Evolutionary conservation across 176 grass and related monocot species (phyloP).

Genomic region (Carex kokanica): DNA sequence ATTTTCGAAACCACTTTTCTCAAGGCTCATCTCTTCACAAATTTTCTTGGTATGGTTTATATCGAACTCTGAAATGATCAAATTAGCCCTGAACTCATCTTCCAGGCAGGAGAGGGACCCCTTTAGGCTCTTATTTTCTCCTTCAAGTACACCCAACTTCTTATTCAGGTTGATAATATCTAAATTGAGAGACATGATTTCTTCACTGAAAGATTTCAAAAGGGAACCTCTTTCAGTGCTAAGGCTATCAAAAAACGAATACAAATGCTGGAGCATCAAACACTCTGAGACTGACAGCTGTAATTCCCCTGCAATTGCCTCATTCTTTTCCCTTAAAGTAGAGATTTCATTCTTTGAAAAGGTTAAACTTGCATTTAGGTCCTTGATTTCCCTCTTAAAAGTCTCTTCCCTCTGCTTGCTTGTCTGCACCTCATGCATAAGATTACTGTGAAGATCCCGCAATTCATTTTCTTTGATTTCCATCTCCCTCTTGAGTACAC

Average conservation of each 20-base stretch:
- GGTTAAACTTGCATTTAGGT: constrained; percentile 40
- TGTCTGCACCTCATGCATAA: constrained; percentile 44
- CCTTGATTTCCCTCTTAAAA: constrained; percentile 48
- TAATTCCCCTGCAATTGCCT: constrained; percentile 43
- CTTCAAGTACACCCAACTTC: constrained; percentile 36
- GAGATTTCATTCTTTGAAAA: constrained; percentile 46
- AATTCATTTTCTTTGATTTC: constrained; percentile 37
- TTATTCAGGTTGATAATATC: constrained; percentile 45
- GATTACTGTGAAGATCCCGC: constrained; percentile 41
- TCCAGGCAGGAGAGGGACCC: constrained; percentile 42
- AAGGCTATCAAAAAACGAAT: constrained; percentile 65
- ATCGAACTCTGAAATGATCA: constrained; percentile 72
- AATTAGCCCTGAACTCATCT: constrained; percentile 50
- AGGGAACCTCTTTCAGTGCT: constrained; percentile 65
- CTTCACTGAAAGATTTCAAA: constrained; percentile 51
- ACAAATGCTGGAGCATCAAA: constrained; percentile 67
- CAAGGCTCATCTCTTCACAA: constrained; percentile 47
- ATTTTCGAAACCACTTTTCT: constrained; percentile 45
- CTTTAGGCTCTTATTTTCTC: constrained; percentile 61
- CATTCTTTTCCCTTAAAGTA: constrained; percentile 40
- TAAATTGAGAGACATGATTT: constrained; percentile 58
- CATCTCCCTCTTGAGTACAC: constrained; percentile 47
- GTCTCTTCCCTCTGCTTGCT: constrained; percentile 40
- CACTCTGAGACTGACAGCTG: constrained; percentile 46
- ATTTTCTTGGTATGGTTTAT: constrained; percentile 41